phyloP scores from a whole-genome alignment of 1,284 basidiomycete genomes.

The Schizophyllum amplum region DNA sequence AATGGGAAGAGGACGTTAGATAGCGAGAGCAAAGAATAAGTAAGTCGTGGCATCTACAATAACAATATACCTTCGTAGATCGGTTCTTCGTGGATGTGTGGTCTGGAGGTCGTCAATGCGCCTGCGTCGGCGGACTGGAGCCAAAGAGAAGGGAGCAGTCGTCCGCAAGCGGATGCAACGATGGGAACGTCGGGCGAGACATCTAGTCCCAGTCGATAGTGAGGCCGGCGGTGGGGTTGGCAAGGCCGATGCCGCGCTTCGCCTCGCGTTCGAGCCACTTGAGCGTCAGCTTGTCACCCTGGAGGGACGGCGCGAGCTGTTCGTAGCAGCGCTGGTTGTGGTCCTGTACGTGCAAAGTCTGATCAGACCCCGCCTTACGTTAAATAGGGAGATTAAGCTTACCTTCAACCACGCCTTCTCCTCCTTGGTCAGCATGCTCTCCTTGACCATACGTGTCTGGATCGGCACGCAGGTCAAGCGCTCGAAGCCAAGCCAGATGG shows the following conservation, averaged over 20 bases:
- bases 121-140: not conserved
- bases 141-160: not conserved
- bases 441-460: conserved; percentile 85
- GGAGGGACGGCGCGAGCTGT: conserved; percentile 64
- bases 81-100: not conserved
- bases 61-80: not conserved
- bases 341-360: conserved; percentile 32
- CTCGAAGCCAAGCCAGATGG: conserved; percentile 82
- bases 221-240: conserved; percentile 55
- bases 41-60: not conserved
- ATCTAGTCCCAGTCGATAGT: conserved; percentile 67
- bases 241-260: conserved; percentile 61
- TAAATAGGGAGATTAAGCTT: conserved; percentile 16
- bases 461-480: conserved; percentile 90
- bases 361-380: conserved; percentile 1
- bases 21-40: not conserved
- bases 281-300: conserved; percentile 73
- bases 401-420: conserved; percentile 90
- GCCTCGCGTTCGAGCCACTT: conserved; percentile 77
- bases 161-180: conserved; percentile 4
- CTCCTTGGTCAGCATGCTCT: conserved; percentile 73
- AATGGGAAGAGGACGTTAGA: not conserved
- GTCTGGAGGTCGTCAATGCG: not conserved
- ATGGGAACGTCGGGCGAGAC: not conserved
- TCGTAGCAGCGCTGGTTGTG: conserved; percentile 80